A percentile compares a stretch with the other conserved stretches of the same genome.
phyloP scores from a whole-genome alignment of 2,329 filamentous ascomycete genomes.

The Biscogniauxia mediterranea region DNA sequence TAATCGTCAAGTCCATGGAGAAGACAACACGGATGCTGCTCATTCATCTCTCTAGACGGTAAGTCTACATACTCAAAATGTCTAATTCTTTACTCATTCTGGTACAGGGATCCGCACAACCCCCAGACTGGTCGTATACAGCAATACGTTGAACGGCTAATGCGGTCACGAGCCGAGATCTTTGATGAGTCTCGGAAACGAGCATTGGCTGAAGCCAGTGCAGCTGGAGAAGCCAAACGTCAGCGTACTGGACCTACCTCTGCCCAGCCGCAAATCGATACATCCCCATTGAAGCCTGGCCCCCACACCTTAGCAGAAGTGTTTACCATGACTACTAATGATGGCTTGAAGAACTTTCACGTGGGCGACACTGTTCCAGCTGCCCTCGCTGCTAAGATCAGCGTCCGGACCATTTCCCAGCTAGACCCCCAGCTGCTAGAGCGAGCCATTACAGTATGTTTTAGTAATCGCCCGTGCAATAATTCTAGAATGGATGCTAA shows the following conservation, averaged over 20 bases:
- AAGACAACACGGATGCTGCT: slow-evolving; percentile 84
- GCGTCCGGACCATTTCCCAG: slow-evolving; percentile 72
- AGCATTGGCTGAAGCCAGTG: slow-evolving; percentile 66
- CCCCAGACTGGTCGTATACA: slow-evolving; percentile 76
- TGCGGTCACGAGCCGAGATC: slow-evolving; percentile 73
- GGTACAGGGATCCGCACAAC: slow-evolving; percentile 71
- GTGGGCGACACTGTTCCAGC: slow-evolving; percentile 70
- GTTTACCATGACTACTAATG: slow-evolving; percentile 79
- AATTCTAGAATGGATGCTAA: neutral
- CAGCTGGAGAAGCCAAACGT: slow-evolving; percentile 79
- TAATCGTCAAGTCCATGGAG: slow-evolving; percentile 90
- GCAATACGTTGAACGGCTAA: slow-evolving; percentile 79
- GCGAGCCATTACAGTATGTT: slow-evolving; percentile 69
- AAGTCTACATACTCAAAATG: slow-evolving; percentile 28
- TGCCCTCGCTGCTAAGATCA: slow-evolving; percentile 74
- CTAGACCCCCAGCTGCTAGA: slow-evolving; percentile 68
- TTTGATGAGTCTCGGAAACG: slow-evolving; percentile 84
- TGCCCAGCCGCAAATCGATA: slow-evolving; percentile 43
- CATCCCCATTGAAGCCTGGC: slow-evolving; percentile 71
- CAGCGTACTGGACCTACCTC: slow-evolving; percentile 64
- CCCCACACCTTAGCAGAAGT: slow-evolving; percentile 78
- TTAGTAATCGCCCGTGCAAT: neutral
- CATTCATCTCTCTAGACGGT: slow-evolving; percentile 79
- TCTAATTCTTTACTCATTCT: slow-evolving; percentile 23
- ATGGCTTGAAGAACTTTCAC: slow-evolving; percentile 75